Base-by-base conservation (phyloP, 192 early-diverging fungal genomes). In the Rhizophagus prolifer region DNA sequence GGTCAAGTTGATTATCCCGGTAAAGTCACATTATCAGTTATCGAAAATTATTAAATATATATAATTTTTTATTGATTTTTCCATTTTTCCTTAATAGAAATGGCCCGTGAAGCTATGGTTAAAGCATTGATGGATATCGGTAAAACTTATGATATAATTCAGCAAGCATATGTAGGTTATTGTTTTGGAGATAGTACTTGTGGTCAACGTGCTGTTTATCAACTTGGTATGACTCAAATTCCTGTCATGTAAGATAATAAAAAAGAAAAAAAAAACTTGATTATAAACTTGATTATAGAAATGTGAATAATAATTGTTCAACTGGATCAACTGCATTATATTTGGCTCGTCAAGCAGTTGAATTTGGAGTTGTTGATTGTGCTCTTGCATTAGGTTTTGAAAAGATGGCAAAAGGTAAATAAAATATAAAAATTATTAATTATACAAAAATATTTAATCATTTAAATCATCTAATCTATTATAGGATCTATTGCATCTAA, bases 261-360 rank as follows among this genome's bases (percentile, higher is more conserved):
- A 31, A 31, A 31, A 31, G 2, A 31, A 31, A 31, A 31, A 31
- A 31, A 34, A 85, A 82, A n/a, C n/a, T n/a, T n/a, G n/a, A n/a
- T n/a, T n/a, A n/a, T n/a, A n/a, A n/a, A n/a, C n/a, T n/a, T n/a
- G n/a, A n/a, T n/a, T n/a, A n/a, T n/a, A 82, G 86, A 77, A 93
- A 93, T 71, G 90, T 91, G 71, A 92, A 92, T 84, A 93, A 93
- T 87, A 92, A 91, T 80, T 91, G 92, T 82, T 87, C 92, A 5
- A 92, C 92, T 72, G 91, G 91, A 7, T 91, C 91, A 4, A 87
- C 92, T 3, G 91, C 92, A 38, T 81, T 92, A 31, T 91, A 81
- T 78, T 80, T 88, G 72, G 91, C 90, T 23, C 87, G 90, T 46
- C 81, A 86, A 69, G 83, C 87, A 5, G 82, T 93, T 70, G 88